Percentiles rank a stretch among this genome's conserved stretches.
Evolutionary conservation across 2,329 filamentous ascomycete species (phyloP).

Genomic region (Aspergillus cejpii): DNA sequence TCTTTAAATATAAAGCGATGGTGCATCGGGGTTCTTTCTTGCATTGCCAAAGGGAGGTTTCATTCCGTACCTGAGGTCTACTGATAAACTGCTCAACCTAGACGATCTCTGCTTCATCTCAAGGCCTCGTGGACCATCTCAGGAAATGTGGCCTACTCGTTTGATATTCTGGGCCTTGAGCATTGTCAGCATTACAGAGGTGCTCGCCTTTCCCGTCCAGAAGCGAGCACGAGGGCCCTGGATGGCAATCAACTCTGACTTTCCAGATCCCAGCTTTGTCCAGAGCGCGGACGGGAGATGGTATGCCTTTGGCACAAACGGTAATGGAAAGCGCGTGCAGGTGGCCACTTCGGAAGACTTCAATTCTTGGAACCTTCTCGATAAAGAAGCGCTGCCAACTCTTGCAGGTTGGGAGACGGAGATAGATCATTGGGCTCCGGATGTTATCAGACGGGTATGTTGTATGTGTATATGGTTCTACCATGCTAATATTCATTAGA

Average conservation of each 20-base stretch:
- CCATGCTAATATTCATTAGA: constrained; percentile 16
- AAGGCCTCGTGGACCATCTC: not conserved
- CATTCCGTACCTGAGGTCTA: not conserved
- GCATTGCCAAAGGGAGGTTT: not conserved
- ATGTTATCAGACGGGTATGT: constrained; percentile 47
- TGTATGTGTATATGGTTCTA: not conserved
- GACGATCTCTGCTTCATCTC: constrained; percentile 1
- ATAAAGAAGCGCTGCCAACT: constrained; percentile 51
- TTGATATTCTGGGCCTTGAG: constrained; percentile 3
- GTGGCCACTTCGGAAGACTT: constrained; percentile 48
- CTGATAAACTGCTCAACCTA: constrained; percentile 1
- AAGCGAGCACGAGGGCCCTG: constrained; percentile 15
- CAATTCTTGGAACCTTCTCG: constrained; percentile 43
- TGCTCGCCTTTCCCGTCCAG: constrained; percentile 17
- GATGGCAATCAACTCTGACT: constrained; percentile 33
- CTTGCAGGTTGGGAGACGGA: constrained; percentile 50
- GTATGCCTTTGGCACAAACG: constrained; percentile 55
- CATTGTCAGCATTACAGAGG: constrained; percentile 10
- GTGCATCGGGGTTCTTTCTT: not conserved
- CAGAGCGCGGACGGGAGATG: constrained; percentile 44
- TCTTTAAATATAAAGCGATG: constrained; percentile 10
- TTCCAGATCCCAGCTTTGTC: constrained; percentile 45
- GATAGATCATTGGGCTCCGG: constrained; percentile 55
- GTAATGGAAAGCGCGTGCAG: constrained; percentile 48
- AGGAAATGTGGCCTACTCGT: constrained; percentile 7